Evolutionary conservation across 495 filamentous ascomycete genomes (phyloP).

Genomic region (Penicillium fimorum): DNA sequence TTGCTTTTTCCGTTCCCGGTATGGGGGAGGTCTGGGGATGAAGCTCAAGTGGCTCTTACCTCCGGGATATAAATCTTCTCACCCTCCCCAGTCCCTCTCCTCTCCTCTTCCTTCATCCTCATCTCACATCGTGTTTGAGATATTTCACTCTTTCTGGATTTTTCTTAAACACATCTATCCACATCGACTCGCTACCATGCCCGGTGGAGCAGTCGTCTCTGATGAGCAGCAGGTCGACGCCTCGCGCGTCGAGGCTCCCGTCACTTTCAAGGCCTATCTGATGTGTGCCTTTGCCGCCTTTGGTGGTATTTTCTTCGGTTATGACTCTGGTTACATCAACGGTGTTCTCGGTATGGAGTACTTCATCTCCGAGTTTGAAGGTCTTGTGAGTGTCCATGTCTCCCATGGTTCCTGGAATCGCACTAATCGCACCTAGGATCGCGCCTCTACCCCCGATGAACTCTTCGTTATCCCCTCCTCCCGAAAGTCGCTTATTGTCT

Average conservation of each 20-base stretch:
- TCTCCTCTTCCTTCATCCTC: background rate
- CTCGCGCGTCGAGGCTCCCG: conserved; percentile 57
- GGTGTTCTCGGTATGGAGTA: conserved; percentile 55
- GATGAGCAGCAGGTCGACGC: conserved; percentile 31
- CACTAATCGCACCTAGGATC: conserved; percentile 18
- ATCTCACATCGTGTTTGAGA: background rate
- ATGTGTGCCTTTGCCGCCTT: conserved; percentile 61
- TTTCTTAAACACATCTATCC: background rate
- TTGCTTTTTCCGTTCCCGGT: background rate
- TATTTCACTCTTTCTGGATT: background rate
- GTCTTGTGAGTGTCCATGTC: conserved; percentile 24
- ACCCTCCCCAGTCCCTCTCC: conserved; percentile 1
- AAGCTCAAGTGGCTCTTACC: background rate
- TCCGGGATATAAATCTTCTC: conserved; percentile 3
- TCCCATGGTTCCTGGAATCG: background rate
- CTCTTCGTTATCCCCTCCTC: conserved; percentile 46
- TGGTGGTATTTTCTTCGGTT: conserved; percentile 59
- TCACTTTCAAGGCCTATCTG: conserved; percentile 60
- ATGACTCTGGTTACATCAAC: conserved; percentile 54
- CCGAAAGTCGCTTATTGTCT: conserved; percentile 63
- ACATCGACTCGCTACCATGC: conserved; percentile 18
- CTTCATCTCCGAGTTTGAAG: conserved; percentile 46
- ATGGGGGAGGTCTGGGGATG: conserved; percentile 1
- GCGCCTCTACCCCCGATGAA: conserved; percentile 21
- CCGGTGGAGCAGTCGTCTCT: conserved; percentile 21